These are phyloP conservation scores for Termitomyces titanicus DNA, from an alignment of 768 basidiomycete species.

Conservation along the genomic window DNA sequence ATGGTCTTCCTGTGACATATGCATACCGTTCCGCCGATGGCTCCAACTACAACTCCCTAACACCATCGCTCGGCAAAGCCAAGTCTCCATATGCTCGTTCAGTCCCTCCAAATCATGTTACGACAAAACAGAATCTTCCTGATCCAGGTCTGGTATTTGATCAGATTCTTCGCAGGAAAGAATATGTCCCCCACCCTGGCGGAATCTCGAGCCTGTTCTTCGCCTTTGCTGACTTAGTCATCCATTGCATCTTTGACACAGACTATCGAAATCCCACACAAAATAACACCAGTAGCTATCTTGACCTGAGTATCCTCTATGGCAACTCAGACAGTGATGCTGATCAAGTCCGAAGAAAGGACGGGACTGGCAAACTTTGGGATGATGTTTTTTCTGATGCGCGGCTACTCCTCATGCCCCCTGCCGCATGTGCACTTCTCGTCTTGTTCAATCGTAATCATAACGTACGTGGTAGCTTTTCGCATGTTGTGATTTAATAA, in stretches of 20 bases:
- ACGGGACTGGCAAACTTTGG: slow-evolving; percentile 66
- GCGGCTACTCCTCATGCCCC: slow-evolving; percentile 69
- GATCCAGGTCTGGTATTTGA: slow-evolving; percentile 72
- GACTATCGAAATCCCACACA: slow-evolving; percentile 43
- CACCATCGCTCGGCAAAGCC: slow-evolving; percentile 55
- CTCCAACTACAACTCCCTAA: slow-evolving; percentile 52
- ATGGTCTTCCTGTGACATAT: slow-evolving; percentile 30
- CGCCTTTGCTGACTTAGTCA: slow-evolving; percentile 74
- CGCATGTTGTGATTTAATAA: not conserved
- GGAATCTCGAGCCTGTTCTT: slow-evolving; percentile 76
- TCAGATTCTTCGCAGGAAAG: slow-evolving; percentile 50
- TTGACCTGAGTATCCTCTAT: slow-evolving; percentile 75
- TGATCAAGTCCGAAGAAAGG: slow-evolving; percentile 50
- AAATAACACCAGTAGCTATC: slow-evolving; percentile 69
- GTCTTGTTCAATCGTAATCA: slow-evolving; percentile 72
- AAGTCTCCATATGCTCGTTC: slow-evolving; percentile 67
- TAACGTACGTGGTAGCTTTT: slow-evolving; percentile 43
- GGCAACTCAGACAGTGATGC: slow-evolving; percentile 50
- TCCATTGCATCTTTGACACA: slow-evolving; percentile 68
- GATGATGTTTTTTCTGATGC: slow-evolving; percentile 69
- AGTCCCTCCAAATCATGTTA: slow-evolving; percentile 45
- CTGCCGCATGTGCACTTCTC: slow-evolving; percentile 62
- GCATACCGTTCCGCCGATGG: slow-evolving; percentile 59
- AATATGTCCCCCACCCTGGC: slow-evolving; percentile 54
- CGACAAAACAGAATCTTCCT: slow-evolving; percentile 48